Conservation (phyloP, 768 basidiomycete genomes). For the Gautieria morchelliformis region DNA sequence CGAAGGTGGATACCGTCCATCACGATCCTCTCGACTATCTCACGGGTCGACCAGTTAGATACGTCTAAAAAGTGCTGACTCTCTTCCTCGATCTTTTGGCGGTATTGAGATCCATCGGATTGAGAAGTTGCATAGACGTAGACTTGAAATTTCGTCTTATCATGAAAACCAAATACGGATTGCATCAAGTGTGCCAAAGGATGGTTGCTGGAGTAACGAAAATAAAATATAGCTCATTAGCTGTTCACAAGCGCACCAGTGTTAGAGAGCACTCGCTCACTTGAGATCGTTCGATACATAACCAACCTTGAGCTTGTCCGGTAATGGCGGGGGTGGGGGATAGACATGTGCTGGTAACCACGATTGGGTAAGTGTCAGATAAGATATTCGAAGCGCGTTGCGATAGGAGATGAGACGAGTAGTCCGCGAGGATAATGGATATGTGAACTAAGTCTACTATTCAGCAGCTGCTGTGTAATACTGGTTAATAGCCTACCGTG, state of each 20-base stretch:
- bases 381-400: slow-evolving; percentile 36
- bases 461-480: background rate
- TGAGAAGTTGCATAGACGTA: slow-evolving; percentile 40
- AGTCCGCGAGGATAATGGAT: slow-evolving; percentile 31
- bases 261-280: slow-evolving; percentile 17
- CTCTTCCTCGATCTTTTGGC: slow-evolving; percentile 32
- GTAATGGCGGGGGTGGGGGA: slow-evolving; percentile 30
- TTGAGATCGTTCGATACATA: slow-evolving; percentile 41
- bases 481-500: slow-evolving; percentile 23
- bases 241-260: background rate
- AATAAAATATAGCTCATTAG: background rate
- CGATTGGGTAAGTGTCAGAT: slow-evolving; percentile 31
- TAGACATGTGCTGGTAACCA: slow-evolving; percentile 31
- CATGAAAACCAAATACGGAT: slow-evolving; percentile 37
- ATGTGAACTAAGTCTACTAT: slow-evolving; percentile 30
- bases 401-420: slow-evolving; percentile 38
- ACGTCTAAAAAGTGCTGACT: slow-evolving; percentile 33
- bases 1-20: slow-evolving; percentile 38
- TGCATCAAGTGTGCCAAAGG: slow-evolving; percentile 45
- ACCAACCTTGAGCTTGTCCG: slow-evolving; percentile 34
- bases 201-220: slow-evolving; percentile 30
- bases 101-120: slow-evolving; percentile 36
- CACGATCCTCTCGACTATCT: slow-evolving; percentile 30
- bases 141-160: slow-evolving; percentile 29
- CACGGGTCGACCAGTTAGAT: slow-evolving; percentile 26